Base-by-base conservation (phyloP, 805 yeast species). In the Candida sithepensis region DNA sequence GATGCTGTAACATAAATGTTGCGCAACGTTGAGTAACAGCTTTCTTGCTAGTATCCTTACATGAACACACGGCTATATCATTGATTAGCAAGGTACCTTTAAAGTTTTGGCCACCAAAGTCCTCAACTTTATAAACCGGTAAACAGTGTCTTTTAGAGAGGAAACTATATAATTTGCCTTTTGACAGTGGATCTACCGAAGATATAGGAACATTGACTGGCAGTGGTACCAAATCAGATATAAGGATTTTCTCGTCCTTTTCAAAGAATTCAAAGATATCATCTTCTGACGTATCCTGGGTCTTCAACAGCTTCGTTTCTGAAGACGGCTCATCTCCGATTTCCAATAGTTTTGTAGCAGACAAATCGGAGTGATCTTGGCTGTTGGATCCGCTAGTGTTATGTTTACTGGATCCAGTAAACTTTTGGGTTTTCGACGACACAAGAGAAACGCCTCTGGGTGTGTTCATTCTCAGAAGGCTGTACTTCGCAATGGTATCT, bases 401-500 rank as follows among this genome's bases (percentile, higher is more conserved):
- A n/a, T 18, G 45, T 16, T 34, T 28, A 37, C 39, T 34, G 10
- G 46, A 42, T 6, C 18, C 4, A n/a, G n/a, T 10, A 19, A 6
- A 1, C 10, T 12, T n/a, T 8, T 13, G 7, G 5, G 19, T 23
- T 16, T 22, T 39, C 3, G 14, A 19, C 4, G 57, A 48, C 14
- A 54, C 47, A 7, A 49, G 51, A 2, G 63, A 50, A 24, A 53
- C 46, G 14, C 54, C 68, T 54, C 76, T 71, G 24, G 82, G 82
- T 14, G 73, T 71, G 13, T 72, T 60, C n/a, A 82, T 74, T 50
- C 96, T 70, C 19, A 74, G 50, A 37, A 72, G 71, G 13, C 81
- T 79, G 61, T 78, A 88, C 57, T 83, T 83, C 50, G 85, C 91
- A 41, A 89, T 70, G 26, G 79, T 48, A 0, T 69, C 70, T 39